A percentile compares a stretch with the other conserved stretches of the same genome.
phyloP scores from a whole-genome alignment of 1,139 yeast species.

The Saccharomyces uvarum region DNA sequence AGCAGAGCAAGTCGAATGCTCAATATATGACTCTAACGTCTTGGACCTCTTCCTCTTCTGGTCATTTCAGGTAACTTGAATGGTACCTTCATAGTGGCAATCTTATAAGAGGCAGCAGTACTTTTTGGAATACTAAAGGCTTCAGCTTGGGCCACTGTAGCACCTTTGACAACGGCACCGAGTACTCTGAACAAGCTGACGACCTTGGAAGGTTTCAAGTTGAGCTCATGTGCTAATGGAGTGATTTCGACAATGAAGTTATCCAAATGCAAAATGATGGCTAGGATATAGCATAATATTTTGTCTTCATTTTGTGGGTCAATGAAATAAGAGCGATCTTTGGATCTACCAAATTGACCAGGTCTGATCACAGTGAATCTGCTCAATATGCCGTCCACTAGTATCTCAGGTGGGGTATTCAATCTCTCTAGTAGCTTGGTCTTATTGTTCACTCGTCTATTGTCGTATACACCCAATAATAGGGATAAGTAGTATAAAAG shows the following conservation, averaged over 20 bases:
- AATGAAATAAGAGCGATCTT: constrained; percentile 62
- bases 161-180: constrained; percentile 73
- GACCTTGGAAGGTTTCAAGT: constrained; percentile 70
- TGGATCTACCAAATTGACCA: constrained; percentile 62
- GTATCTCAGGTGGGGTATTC: constrained; percentile 60
- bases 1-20: not conserved
- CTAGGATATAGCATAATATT: constrained; percentile 69
- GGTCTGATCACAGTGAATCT: constrained; percentile 63
- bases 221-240: constrained; percentile 79
- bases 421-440: constrained; percentile 53
- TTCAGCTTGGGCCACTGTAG: constrained; percentile 75
- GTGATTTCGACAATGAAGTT: constrained; percentile 67
- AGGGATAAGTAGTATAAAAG: constrained; percentile 71
- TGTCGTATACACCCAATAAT: constrained; percentile 68
- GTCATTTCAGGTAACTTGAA: constrained; percentile 80
- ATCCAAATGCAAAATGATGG: constrained; percentile 66
- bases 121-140: constrained; percentile 70
- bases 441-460: constrained; percentile 59
- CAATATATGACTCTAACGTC: constrained; percentile 10
- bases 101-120: constrained; percentile 59
- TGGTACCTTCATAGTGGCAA: constrained; percentile 82
- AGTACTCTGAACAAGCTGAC: constrained; percentile 64
- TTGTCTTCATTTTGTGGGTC: constrained; percentile 88
- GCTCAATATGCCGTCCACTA: constrained; percentile 66
- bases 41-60: constrained; percentile 49